These are phyloP conservation scores for Mortierella sp. DNA, from an alignment of 371 early-diverging fungal genomes.

Conservation along the genomic window DNA sequence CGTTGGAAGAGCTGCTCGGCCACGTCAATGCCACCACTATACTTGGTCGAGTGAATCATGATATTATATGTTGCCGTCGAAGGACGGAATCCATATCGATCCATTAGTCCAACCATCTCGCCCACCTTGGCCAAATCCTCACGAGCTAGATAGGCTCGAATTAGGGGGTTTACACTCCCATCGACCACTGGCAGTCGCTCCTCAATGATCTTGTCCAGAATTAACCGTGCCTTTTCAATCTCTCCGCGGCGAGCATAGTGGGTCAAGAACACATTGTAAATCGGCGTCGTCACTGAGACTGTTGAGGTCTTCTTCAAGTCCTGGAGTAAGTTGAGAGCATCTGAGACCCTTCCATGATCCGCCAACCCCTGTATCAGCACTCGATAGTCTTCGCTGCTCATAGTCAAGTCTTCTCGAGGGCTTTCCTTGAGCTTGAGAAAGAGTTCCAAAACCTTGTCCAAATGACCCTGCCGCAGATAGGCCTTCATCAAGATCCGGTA, in stretches of 20 bases:
- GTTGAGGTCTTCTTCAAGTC: slow-evolving; percentile 25
- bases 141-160: slow-evolving; percentile 34
- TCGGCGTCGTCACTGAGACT: slow-evolving; percentile 26
- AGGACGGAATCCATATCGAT: slow-evolving; percentile 28
- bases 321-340: slow-evolving; percentile 39
- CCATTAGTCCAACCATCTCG: slow-evolving; percentile 44
- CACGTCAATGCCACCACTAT: slow-evolving; percentile 11
- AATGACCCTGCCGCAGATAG: slow-evolving; percentile 30
- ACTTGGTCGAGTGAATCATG: slow-evolving; percentile 45
- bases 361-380: slow-evolving; percentile 35
- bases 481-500: slow-evolving; percentile 46
- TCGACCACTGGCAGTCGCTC: slow-evolving; percentile 29
- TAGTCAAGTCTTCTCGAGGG: slow-evolving; percentile 18
- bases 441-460: slow-evolving; percentile 28
- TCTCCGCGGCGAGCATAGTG: slow-evolving; percentile 43
- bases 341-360: slow-evolving; percentile 27
- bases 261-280: slow-evolving; percentile 47
- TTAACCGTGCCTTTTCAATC: slow-evolving; percentile 32
- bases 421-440: slow-evolving; percentile 42
- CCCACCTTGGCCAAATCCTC: slow-evolving; percentile 30
- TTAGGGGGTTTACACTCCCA: slow-evolving; percentile 48
- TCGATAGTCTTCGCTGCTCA: slow-evolving; percentile 31
- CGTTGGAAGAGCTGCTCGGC: slow-evolving; percentile 30
- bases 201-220: slow-evolving; percentile 38
- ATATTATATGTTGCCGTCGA: slow-evolving; percentile 48